These are phyloP conservation scores for Pouteria campechiana DNA, from an alignment of 179 eudicot species.

Conservation along the genomic window DNA sequence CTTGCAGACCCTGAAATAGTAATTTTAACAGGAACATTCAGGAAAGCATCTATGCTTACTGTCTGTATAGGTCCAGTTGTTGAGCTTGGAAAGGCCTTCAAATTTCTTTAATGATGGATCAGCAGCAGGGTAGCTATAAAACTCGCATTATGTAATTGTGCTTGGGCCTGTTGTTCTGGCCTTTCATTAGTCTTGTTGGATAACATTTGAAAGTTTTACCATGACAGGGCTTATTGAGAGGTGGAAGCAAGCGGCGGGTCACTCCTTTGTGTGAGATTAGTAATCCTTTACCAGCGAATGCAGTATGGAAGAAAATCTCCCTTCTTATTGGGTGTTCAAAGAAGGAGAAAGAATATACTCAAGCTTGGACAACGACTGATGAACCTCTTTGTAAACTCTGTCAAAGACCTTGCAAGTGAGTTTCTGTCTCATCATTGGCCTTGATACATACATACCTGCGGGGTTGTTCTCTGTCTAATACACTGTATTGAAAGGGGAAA, in stretches of 20 bases:
- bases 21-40: too few relatives aligned
- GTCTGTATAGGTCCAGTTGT: too few relatives aligned
- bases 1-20: too few relatives aligned
- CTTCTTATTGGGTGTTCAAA: slow-evolving; percentile 32
- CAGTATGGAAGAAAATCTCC: slow-evolving; percentile 53
- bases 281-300: slow-evolving; percentile 50
- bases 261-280: slow-evolving; percentile 72
- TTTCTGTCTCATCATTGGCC: neutral
- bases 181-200: neutral
- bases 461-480: neutral
- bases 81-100: too few relatives aligned
- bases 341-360: slow-evolving; percentile 44
- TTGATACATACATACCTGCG: neutral
- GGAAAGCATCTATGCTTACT: too few relatives aligned
- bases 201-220: neutral
- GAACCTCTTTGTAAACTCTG: slow-evolving; percentile 97
- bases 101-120: too few relatives aligned
- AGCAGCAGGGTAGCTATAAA: too few relatives aligned
- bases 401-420: slow-evolving; percentile 78
- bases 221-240: slow-evolving; percentile 73
- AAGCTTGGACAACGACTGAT: slow-evolving; percentile 57
- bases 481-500: slow-evolving; percentile 37
- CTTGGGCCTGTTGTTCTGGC: neutral
- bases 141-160: too few relatives aligned
- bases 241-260: slow-evolving; percentile 66